phyloP scores from a whole-genome alignment of 306 rosid species.

The Oemleria cerasiformis region DNA sequence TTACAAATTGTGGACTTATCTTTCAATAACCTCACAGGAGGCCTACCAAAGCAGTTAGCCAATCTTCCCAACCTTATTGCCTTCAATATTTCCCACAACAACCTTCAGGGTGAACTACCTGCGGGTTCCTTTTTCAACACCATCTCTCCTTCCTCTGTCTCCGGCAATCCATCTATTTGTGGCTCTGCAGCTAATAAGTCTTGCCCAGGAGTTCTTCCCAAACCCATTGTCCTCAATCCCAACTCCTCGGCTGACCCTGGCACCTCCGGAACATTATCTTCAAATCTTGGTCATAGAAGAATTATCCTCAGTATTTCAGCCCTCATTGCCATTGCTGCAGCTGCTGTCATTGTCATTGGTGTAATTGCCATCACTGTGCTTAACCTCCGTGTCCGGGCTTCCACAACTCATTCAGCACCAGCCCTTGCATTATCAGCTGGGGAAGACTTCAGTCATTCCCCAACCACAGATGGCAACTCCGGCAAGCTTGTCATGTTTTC shows the following conservation, averaged over 20 bases:
- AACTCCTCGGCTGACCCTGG: slow-evolving; percentile 63
- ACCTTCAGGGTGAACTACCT: slow-evolving; percentile 87
- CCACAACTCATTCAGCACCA: slow-evolving; percentile 49
- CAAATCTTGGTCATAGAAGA: slow-evolving; percentile 62
- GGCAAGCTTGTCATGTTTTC: slow-evolving; percentile 99
- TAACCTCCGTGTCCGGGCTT: slow-evolving; percentile 75
- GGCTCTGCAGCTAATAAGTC: slow-evolving; percentile 81
- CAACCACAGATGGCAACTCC: slow-evolving; percentile 88
- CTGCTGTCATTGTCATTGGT: slow-evolving; percentile 86
- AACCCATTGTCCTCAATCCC: slow-evolving; percentile 95
- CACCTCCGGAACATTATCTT: slow-evolving; percentile 43
- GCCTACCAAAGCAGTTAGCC: slow-evolving; percentile 79
- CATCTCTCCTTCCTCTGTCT: slow-evolving; percentile 65
- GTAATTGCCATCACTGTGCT: slow-evolving; percentile 91
- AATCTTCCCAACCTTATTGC: slow-evolving; percentile 74
- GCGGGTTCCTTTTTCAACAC: slow-evolving; percentile 91
- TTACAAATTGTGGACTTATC: slow-evolving; percentile 80
- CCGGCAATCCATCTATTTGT: slow-evolving; percentile 84
- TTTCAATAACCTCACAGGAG: slow-evolving; percentile 67
- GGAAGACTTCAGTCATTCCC: slow-evolving; percentile 86
- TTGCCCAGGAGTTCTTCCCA: slow-evolving; percentile 85
- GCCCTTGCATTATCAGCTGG: slow-evolving; percentile 75
- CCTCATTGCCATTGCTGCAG: slow-evolving; percentile 97
- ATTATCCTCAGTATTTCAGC: slow-evolving; percentile 97
- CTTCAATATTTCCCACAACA: slow-evolving; percentile 92